Conservation (phyloP, 768 basidiomycete genomes). For the Rhizopogon rudus region DNA sequence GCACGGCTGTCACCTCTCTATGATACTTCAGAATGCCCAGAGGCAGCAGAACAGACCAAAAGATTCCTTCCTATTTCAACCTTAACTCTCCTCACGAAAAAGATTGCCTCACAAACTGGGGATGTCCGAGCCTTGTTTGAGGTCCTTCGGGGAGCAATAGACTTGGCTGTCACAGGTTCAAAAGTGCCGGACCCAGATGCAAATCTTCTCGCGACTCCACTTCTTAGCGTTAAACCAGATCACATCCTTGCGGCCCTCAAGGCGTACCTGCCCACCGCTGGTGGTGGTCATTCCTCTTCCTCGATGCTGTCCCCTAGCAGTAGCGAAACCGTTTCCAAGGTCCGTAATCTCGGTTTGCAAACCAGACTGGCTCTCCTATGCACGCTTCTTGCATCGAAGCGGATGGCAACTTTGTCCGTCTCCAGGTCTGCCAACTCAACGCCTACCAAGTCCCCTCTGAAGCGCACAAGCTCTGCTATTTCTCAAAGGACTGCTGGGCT, state of each 20-base stretch:
- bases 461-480: constrained; percentile 40
- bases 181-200: constrained; percentile 11
- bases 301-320: constrained; percentile 24
- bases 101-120: constrained; percentile 76
- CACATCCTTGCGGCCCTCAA: constrained; percentile 75
- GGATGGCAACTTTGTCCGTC: constrained; percentile 51
- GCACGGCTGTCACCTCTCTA: constrained; percentile 56
- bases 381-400: constrained; percentile 58
- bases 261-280: constrained; percentile 49
- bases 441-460: constrained; percentile 39
- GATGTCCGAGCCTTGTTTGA: constrained; percentile 81
- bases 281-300: constrained; percentile 11
- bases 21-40: constrained; percentile 17
- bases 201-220: constrained; percentile 26
- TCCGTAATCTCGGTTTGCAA: constrained; percentile 68
- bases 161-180: constrained; percentile 45
- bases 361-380: constrained; percentile 65
- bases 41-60: constrained; percentile 27
- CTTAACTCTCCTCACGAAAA: constrained; percentile 69
- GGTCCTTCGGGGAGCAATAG: constrained; percentile 76
- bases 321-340: constrained; percentile 63
- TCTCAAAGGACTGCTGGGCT: constrained; percentile 31
- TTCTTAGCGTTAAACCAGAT: constrained; percentile 51
- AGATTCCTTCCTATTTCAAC: constrained; percentile 62
- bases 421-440: constrained; percentile 33